These are phyloP conservation scores for Clonostachys solani DNA, from an alignment of 2,329 filamentous ascomycete species.

Conservation along the genomic window DNA sequence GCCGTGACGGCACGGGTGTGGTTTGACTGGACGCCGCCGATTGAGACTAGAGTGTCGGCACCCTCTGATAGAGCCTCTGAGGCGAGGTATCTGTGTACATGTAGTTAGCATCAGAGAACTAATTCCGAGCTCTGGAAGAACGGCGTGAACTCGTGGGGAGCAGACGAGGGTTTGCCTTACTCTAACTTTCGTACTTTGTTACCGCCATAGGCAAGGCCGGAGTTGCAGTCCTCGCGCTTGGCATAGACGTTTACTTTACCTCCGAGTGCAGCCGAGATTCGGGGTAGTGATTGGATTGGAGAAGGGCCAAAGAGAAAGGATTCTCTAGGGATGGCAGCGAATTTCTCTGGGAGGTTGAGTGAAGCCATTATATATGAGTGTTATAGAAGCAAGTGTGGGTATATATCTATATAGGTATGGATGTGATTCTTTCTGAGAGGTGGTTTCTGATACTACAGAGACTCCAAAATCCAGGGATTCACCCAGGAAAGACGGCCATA, in stretches of 20 bases:
- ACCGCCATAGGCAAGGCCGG: slow-evolving; percentile 61
- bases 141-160: background rate
- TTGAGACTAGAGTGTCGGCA: slow-evolving; percentile 59
- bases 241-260: slow-evolving; percentile 61
- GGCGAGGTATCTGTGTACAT: slow-evolving; percentile 49
- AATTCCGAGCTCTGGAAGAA: no score
- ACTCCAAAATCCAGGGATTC: no score
- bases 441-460: no score
- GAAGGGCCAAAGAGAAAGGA: slow-evolving; percentile 63
- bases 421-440: no score
- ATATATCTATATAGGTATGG: no score
- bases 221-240: slow-evolving; percentile 70
- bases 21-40: slow-evolving; percentile 67
- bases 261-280: slow-evolving; percentile 58
- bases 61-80: slow-evolving; percentile 55
- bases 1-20: slow-evolving; percentile 66
- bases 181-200: slow-evolving; percentile 70
- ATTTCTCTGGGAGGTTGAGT: slow-evolving; percentile 52
- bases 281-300: slow-evolving; percentile 62
- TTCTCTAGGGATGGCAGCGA: slow-evolving; percentile 58
- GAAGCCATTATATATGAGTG: slow-evolving; percentile 13
- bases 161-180: slow-evolving; percentile 18
- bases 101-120: background rate
- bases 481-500: no score
- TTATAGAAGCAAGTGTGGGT: background rate